phyloP scores from a whole-genome alignment of 208 protist species.

The Crithidia fasciculata region DNA sequence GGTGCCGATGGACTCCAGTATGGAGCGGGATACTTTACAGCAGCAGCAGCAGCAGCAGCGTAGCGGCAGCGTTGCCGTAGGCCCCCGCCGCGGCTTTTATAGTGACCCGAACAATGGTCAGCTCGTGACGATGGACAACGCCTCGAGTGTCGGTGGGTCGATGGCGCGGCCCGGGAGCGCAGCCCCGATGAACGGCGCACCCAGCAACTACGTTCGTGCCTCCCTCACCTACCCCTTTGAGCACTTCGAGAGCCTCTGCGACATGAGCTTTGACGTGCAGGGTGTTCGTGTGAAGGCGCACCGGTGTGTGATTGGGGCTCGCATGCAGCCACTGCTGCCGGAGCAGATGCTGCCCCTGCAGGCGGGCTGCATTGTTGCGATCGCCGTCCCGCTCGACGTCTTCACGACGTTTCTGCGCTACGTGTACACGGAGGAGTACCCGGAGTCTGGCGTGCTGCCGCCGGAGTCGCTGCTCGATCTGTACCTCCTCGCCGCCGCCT shows the following conservation, averaged over 20 bases:
- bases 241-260: constrained; percentile 74
- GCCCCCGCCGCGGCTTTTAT: constrained; percentile 19
- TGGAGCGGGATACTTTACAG: constrained; percentile 12
- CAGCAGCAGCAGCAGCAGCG: constrained; percentile 20
- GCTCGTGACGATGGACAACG: constrained; percentile 31
- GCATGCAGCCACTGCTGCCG: constrained; percentile 80
- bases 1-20: constrained; percentile 30
- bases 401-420: constrained; percentile 87
- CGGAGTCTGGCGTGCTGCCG: constrained; percentile 72
- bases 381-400: constrained; percentile 77
- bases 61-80: constrained; percentile 21
- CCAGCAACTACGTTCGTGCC: constrained; percentile 37
- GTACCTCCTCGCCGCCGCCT: constrained; percentile 78
- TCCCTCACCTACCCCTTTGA: constrained; percentile 85
- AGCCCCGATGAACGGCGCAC: background rate
- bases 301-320: constrained; percentile 87
- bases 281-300: constrained; percentile 83
- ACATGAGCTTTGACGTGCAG: constrained; percentile 91
- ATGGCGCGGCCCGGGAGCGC: constrained; percentile 1
- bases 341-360: constrained; percentile 82
- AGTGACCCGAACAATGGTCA: constrained; percentile 28
- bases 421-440: constrained; percentile 88
- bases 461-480: constrained; percentile 84
- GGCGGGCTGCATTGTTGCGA: constrained; percentile 77
- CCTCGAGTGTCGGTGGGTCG: constrained; percentile 7